Evolutionary conservation across 495 filamentous ascomycete species (phyloP), one percentile per base, ranked within the genome.

Genomic region (Aspergillus steynii): DNA sequence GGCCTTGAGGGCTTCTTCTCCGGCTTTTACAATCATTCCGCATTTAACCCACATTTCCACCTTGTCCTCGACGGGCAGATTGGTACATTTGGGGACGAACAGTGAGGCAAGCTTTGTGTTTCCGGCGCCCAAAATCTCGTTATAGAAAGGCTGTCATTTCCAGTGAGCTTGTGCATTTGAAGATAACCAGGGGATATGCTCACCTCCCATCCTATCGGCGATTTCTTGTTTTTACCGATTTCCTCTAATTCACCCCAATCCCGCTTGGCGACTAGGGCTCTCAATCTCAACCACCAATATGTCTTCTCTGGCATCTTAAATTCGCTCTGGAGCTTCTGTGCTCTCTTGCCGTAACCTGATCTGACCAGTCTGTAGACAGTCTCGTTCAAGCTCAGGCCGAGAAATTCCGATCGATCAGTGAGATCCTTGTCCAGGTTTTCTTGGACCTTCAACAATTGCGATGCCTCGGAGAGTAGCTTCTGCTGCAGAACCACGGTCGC

Each of bases 21-120:
- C 96, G 10, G 96, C 95, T 77, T 93, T 92, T 27, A 89, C 85
- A 29, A 93, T 81, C 86, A 96, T 86, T 28, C 93, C 93, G 72
- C 96, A 98, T 76, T 96, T 96, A 64, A 96, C 85, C 85, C 91
- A 98, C 95, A 97, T 97, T 68, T 91, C 87, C 55, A 97, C 86
- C 34, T 88, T 79, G 59, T 92, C 89, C 53, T 84, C 81, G 9
- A 83, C 77, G 26, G 82, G 78, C 48, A 88, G 64, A 47, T 75
- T 75, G 51, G 85, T 86, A 76, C 93, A 96, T 75, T 98, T 99
- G 9, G 92, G 89, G 52, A 98, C 85, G 70, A 97, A 99, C 5
- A 82, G 62, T 2, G 88, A 84, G 6, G 96, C 96, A 4, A 96
- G 79, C 57, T 92, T 90, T 27, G 91, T 88, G 71, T 99, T 98